phyloP scores from a whole-genome alignment of 73 alveolate species.

The Paramecium bursaria region DNA sequence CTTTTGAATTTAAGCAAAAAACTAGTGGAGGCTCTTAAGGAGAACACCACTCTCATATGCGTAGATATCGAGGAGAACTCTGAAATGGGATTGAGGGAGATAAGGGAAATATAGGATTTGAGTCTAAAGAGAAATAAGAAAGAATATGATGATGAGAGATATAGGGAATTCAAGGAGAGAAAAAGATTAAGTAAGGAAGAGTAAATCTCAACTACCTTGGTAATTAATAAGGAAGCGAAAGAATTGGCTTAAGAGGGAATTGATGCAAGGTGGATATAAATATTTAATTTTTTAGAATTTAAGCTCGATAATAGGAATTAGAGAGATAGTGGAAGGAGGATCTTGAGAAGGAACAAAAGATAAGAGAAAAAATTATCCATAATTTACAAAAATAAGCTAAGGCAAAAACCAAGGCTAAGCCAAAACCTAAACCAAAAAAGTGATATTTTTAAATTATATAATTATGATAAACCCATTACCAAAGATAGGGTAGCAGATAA shows the following conservation, averaged over 20 bases:
- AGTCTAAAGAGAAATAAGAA: constrained; percentile 74
- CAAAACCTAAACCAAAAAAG: no score
- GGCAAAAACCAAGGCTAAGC: constrained; percentile 44
- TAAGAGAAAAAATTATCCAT: constrained; percentile 44
- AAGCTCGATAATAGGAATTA: constrained; percentile 25
- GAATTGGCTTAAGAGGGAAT: constrained; percentile 48
- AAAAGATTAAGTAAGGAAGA: constrained; percentile 69
- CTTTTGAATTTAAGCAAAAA: neutral
- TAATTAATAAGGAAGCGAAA: constrained; percentile 3
- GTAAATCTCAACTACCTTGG: constrained; percentile 36
- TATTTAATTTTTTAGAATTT: neutral
- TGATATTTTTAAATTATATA: no score
- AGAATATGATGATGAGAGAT: constrained; percentile 70
- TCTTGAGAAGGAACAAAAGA: constrained; percentile 6
- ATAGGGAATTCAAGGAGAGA: constrained; percentile 73
- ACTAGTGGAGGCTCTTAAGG: constrained; percentile 57
- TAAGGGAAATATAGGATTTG: constrained; percentile 64
- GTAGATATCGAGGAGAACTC: constrained; percentile 71
- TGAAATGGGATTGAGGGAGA: constrained; percentile 65
- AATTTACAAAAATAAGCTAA: constrained; percentile 49
- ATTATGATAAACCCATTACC: no score
- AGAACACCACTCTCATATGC: constrained; percentile 60
- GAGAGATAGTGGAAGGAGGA: constrained; percentile 46
- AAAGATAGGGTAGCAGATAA: no score
- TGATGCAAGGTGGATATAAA: constrained; percentile 8